Conservation (phyloP, 176 grass and related monocot species). For the Carex myosuroides region DNA sequence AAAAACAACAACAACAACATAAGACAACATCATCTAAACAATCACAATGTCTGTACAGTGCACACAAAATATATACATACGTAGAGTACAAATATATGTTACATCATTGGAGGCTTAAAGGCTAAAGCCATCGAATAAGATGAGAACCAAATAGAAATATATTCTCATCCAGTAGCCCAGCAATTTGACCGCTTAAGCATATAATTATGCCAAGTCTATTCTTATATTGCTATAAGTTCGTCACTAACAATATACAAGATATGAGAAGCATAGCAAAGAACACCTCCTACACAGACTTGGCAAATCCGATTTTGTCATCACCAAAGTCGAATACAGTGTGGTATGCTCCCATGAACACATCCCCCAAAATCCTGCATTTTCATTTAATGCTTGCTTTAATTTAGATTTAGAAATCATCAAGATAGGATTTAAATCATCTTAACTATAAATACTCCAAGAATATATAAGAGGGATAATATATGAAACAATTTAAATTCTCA, state of each 20-base stretch:
- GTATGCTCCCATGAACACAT: constrained; percentile 98
- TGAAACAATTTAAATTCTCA: background rate
- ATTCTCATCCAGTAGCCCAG: background rate
- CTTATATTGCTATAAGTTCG: background rate
- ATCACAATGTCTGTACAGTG: background rate
- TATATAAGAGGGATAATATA: background rate
- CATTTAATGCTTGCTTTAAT: background rate
- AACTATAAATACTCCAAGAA: background rate
- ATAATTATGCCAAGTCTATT: background rate
- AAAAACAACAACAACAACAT: too few relatives aligned
- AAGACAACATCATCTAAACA: background rate
- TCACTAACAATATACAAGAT: background rate
- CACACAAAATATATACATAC: background rate
- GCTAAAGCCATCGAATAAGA: background rate
- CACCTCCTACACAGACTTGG: constrained; percentile 41
- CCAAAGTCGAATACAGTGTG: constrained; percentile 92
- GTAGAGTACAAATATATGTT: background rate
- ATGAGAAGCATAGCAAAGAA: background rate
- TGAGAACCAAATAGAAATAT: constrained; percentile 4
- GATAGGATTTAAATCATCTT: background rate
- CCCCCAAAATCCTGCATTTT: constrained; percentile 80
- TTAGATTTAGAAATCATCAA: background rate
- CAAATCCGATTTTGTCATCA: constrained; percentile 69
- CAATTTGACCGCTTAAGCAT: background rate
- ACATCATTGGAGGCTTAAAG: background rate